Percentiles rank a stretch among this genome's conserved stretches.
phyloP scores from a whole-genome alignment of 2,329 filamentous ascomycete species.

The Lachnellula hyalina region DNA sequence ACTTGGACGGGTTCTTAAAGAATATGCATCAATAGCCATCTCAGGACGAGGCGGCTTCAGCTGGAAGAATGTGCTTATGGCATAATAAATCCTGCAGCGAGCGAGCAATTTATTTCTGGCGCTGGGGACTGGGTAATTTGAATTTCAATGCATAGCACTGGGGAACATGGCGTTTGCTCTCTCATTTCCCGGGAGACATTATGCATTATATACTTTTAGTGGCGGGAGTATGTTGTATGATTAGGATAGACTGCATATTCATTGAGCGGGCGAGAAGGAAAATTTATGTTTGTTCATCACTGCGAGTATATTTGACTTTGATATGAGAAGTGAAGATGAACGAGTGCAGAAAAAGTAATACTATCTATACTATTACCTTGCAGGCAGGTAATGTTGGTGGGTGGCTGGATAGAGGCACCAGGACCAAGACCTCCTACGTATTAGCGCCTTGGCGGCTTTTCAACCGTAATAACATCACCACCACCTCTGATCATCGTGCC shows the following conservation, averaged over 20 bases:
- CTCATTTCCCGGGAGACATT: background rate
- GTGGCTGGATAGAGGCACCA: too few relatives aligned
- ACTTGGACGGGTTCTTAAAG: conserved; percentile 90
- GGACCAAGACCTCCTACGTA: too few relatives aligned
- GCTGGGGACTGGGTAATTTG: background rate
- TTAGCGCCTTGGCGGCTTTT: too few relatives aligned
- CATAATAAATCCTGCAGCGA: background rate
- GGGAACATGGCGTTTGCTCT: background rate
- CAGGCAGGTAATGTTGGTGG: too few relatives aligned
- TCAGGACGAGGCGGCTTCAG: background rate
- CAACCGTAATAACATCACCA: too few relatives aligned
- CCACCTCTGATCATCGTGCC: too few relatives aligned
- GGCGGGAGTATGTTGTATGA: background rate
- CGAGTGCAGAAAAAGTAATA: too few relatives aligned
- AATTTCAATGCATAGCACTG: background rate
- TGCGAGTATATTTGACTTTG: background rate
- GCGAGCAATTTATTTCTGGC: background rate
- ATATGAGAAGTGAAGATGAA: background rate
- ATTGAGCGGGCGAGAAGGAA: background rate
- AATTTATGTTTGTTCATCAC: background rate
- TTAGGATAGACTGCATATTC: background rate
- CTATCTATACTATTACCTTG: too few relatives aligned
- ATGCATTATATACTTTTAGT: background rate
- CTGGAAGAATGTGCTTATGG: background rate
- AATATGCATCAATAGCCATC: conserved; percentile 61